phyloP scores from a whole-genome alignment of 2,329 filamentous ascomycete genomes.

The Venturia carpophila region DNA sequence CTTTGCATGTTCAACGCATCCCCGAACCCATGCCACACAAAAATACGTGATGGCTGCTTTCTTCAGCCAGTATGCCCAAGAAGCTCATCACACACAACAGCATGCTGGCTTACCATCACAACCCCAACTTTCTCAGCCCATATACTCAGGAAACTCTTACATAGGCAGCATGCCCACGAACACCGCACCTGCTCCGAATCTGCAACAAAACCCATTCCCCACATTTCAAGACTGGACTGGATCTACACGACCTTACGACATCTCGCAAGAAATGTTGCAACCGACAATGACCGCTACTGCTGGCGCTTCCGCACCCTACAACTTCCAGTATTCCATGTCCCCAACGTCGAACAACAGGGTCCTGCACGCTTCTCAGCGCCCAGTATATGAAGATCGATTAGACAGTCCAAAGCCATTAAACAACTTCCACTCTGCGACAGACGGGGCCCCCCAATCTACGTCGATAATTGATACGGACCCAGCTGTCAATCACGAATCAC shows the following conservation, averaged over 20 bases:
- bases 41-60: slow-evolving; percentile 37
- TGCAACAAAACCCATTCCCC: neutral
- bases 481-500: slow-evolving; percentile 5
- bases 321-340: neutral
- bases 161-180: neutral
- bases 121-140: neutral
- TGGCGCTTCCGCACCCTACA: neutral
- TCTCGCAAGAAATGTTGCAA: neutral
- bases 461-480: neutral
- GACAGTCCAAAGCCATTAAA: no score
- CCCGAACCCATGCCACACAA: slow-evolving; percentile 58
- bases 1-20: slow-evolving; percentile 59
- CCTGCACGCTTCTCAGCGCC: neutral
- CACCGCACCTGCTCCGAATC: neutral
- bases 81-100: neutral
- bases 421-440: neutral
- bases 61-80: slow-evolving; percentile 14
- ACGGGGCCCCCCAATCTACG: neutral
- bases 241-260: neutral
- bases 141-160: neutral
- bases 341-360: neutral
- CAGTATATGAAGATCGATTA: neutral
- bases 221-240: neutral
- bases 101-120: neutral
- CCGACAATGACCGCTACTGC: neutral